Evolutionary conservation across 345 rosid species (phyloP).

Genomic region (Balakata baccata): DNA sequence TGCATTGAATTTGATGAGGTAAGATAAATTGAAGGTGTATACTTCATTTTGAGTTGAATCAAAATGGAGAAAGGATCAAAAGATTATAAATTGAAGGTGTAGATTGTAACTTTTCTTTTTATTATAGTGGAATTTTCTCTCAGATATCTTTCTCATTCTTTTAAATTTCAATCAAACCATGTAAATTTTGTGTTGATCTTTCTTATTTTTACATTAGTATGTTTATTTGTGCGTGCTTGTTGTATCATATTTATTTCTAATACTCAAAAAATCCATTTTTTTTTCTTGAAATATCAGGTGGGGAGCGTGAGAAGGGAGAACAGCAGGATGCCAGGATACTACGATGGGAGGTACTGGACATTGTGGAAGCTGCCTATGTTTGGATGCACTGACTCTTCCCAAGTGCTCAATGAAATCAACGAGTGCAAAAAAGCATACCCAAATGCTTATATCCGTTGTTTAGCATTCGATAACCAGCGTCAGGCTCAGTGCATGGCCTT

Average conservation of each 20-base stretch:
- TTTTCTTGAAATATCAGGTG: conserved; percentile 18
- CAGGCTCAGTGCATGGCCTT: conserved; percentile 71
- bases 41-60: background rate
- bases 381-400: conserved; percentile 60
- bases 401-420: conserved; percentile 45
- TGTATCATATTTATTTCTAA: background rate
- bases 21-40: background rate
- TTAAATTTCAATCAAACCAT: too few species aligned
- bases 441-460: conserved; percentile 46
- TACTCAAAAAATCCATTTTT: background rate
- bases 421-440: conserved; percentile 52
- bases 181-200: too few species aligned
- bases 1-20: conserved; percentile 76
- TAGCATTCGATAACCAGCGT: conserved; percentile 47
- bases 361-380: conserved; percentile 79
- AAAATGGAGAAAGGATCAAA: background rate
- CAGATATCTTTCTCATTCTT: too few species aligned
- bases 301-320: conserved; percentile 47
- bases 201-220: too few species aligned
- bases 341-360: conserved; percentile 72
- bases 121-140: too few species aligned
- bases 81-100: too few species aligned
- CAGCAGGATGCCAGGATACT: conserved; percentile 60
- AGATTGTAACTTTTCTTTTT: too few species aligned
- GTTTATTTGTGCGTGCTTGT: background rate